Conservation (phyloP, 306 rosid species). For the Cicer pinnatifidum region DNA sequence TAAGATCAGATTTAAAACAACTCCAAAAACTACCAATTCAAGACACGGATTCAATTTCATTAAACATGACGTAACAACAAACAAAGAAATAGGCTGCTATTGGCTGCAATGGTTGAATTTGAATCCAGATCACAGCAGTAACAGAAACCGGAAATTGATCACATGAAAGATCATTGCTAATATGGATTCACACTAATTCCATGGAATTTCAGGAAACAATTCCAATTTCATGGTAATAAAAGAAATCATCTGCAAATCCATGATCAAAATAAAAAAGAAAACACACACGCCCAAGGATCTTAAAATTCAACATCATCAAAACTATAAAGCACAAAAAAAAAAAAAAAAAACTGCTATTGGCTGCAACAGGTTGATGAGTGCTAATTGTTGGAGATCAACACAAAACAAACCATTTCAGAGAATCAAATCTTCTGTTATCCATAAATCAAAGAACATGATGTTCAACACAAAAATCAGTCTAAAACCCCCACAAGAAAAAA, state of each 20-base stretch:
- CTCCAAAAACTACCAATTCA: conserved; percentile 28
- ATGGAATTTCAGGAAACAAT: conserved; percentile 33
- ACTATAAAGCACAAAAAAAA: background rate
- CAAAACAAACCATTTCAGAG: conserved; percentile 31
- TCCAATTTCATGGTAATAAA: conserved; percentile 20
- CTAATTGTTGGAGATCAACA: conserved; percentile 45
- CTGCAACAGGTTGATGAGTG: conserved; percentile 11
- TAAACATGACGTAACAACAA: conserved; percentile 5
- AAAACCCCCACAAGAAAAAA: conserved; percentile 2
- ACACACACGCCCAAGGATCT: conserved; percentile 17
- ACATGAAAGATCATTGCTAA: conserved; percentile 34
- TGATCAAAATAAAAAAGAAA: conserved; percentile 29
- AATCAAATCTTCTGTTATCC: background rate
- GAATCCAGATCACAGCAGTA: conserved; percentile 30
- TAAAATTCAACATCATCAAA: conserved; percentile 35
- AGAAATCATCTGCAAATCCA: conserved; percentile 35
- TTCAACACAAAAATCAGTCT: conserved; percentile 25
- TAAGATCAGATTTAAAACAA: conserved; percentile 27
- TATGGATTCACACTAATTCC: conserved; percentile 41
- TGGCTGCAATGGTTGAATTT: background rate
- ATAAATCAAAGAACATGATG: background rate
- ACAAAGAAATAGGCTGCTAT: background rate
- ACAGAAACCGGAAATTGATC: conserved; percentile 21
- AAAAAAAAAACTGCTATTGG: background rate
- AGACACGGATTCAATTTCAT: conserved; percentile 32